Percentiles rank a stretch among this genome's conserved stretches.
These are phyloP conservation scores for Aspergillus campestris DNA, from an alignment of 495 filamentous ascomycete genomes.

Conservation along the genomic window DNA sequence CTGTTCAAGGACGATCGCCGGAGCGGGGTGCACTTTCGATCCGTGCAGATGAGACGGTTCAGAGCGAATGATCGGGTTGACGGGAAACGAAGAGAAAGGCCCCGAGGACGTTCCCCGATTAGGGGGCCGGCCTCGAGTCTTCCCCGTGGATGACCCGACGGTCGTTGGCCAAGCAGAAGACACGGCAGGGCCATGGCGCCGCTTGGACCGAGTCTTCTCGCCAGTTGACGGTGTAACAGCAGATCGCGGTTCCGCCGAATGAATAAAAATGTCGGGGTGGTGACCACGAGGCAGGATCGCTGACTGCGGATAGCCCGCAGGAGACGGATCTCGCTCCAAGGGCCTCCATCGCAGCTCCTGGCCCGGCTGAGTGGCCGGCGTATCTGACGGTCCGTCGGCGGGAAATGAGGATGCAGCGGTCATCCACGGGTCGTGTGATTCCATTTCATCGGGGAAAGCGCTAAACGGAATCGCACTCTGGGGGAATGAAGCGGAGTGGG, in stretches of 20 bases:
- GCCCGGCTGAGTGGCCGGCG: slow-evolving; percentile 15
- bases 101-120: slow-evolving; percentile 66
- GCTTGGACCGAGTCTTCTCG: slow-evolving; percentile 47
- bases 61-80: slow-evolving; percentile 48
- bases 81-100: slow-evolving; percentile 82
- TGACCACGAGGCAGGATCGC: slow-evolving; percentile 59
- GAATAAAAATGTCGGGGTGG: slow-evolving; percentile 37
- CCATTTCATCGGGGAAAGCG: slow-evolving; percentile 49
- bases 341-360: slow-evolving; percentile 43
- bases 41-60: slow-evolving; percentile 24
- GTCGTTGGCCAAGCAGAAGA: slow-evolving; percentile 89
- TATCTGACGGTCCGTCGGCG: slow-evolving; percentile 14
- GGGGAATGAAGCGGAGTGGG: slow-evolving; percentile 42
- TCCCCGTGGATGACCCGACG: slow-evolving; percentile 57
- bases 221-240: slow-evolving; percentile 53
- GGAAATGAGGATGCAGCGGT: slow-evolving; percentile 35
- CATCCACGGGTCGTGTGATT: slow-evolving; percentile 46
- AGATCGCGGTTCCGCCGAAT: slow-evolving; percentile 56
- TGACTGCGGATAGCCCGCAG: slow-evolving; percentile 67
- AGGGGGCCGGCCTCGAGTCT: slow-evolving; percentile 76
- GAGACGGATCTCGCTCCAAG: slow-evolving; percentile 46
- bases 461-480: slow-evolving; percentile 54
- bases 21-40: slow-evolving; percentile 21
- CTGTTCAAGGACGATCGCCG: slow-evolving; percentile 17
- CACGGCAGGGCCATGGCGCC: slow-evolving; percentile 86